Evolutionary conservation across 768 basidiomycete genomes (phyloP).

Genomic region (Rhodocollybia butyracea): DNA sequence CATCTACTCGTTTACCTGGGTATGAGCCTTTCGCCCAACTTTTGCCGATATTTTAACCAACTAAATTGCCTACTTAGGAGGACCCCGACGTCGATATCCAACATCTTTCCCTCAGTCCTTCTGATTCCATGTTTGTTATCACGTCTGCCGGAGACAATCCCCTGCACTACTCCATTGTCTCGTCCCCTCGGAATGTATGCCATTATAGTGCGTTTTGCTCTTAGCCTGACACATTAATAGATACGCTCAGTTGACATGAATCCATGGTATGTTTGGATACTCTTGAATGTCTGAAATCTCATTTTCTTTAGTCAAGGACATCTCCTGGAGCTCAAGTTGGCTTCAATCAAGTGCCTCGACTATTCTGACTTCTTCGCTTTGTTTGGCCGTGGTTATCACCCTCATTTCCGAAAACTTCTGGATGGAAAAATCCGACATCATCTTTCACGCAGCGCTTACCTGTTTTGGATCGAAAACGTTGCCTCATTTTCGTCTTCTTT

Average conservation of each 20-base stretch:
- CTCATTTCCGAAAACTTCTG: constrained; percentile 47
- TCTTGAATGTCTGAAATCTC: not conserved
- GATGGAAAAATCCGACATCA: constrained; percentile 48
- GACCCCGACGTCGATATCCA: constrained; percentile 1
- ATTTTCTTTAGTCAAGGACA: constrained; percentile 46
- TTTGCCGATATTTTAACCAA: not conserved
- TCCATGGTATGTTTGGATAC: constrained; percentile 31
- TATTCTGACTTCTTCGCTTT: constrained; percentile 51
- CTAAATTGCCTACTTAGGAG: not conserved
- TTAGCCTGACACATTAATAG: not conserved
- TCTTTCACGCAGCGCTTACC: constrained; percentile 56
- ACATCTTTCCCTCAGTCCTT: not conserved
- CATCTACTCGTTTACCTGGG: constrained; percentile 4
- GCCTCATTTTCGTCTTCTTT: constrained; percentile 31
- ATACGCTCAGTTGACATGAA: constrained; percentile 63
- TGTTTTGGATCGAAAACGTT: constrained; percentile 49
- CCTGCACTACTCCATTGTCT: not conserved
- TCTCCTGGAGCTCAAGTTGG: constrained; percentile 63
- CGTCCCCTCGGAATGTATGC: not conserved
- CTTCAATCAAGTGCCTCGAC: constrained; percentile 38
- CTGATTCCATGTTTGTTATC: not conserved
- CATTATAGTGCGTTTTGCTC: no score
- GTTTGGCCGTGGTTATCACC: constrained; percentile 56
- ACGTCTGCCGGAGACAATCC: constrained; percentile 5
- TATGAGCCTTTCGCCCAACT: not conserved